Conservation (phyloP, 1,139 yeast genomes). For the Kurtzmaniella quercitrusa region DNA sequence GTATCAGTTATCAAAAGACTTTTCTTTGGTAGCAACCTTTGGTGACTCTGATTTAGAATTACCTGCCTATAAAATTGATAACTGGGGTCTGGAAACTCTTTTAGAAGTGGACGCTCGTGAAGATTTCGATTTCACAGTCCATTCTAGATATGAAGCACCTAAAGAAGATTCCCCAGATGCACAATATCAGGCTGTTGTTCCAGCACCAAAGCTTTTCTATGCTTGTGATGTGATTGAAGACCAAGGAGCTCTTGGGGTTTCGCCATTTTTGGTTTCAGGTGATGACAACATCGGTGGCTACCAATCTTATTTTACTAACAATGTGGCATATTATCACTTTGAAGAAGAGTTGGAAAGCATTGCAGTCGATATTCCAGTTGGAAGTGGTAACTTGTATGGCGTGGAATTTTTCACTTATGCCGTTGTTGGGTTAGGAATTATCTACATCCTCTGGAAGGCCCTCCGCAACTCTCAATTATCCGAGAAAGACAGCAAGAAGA, state of each 20-base stretch:
- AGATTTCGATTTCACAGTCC: conserved; percentile 26
- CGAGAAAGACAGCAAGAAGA: conserved; percentile 1
- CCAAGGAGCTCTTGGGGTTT: conserved; percentile 23
- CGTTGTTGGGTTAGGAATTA: conserved; percentile 4
- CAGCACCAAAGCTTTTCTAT: conserved; percentile 26
- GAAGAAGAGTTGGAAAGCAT: conserved; percentile 7
- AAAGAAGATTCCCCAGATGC: conserved; percentile 9
- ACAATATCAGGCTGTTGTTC: conserved; percentile 9
- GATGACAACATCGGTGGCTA: conserved; percentile 28
- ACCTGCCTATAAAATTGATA: conserved; percentile 35
- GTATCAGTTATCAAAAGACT: conserved; percentile 30
- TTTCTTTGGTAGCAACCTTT: conserved; percentile 22
- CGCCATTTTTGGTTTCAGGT: conserved; percentile 34
- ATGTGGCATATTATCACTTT: conserved; percentile 40
- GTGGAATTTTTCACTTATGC: conserved; percentile 1
- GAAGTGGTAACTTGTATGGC: conserved; percentile 6
- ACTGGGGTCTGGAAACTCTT: conserved; percentile 43
- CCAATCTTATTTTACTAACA: conserved; percentile 36
- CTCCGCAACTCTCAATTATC: not conserved
- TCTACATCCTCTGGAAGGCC: conserved; percentile 5
- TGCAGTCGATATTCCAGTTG: conserved; percentile 21
- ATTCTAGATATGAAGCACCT: conserved; percentile 40
- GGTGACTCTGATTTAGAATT: conserved; percentile 39
- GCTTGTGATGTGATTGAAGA: conserved; percentile 31
- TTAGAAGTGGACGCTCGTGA: conserved; percentile 12